phyloP scores from a whole-genome alignment of 441 rosid species.

The Eruca vesicaria region DNA sequence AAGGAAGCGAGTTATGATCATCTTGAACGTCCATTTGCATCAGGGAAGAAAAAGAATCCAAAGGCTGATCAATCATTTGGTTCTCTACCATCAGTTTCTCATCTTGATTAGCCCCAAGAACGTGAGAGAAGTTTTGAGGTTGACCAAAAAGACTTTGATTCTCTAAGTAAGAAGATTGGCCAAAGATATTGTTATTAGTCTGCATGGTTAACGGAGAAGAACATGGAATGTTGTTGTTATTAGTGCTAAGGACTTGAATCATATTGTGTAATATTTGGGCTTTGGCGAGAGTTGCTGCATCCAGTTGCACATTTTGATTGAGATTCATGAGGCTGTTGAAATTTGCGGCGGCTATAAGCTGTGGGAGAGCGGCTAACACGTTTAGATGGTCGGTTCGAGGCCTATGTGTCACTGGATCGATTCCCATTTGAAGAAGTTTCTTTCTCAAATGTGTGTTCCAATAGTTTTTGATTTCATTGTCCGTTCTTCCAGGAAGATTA shows the following conservation, averaged over 20 bases:
- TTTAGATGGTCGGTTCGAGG: constrained; percentile 55
- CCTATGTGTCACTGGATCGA: constrained; percentile 60
- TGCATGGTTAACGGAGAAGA: constrained; percentile 26
- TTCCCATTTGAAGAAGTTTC: constrained; percentile 63
- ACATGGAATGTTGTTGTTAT: constrained; percentile 22
- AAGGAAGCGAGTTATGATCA: constrained; percentile 42
- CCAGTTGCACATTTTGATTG: constrained; percentile 43
- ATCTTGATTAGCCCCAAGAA: constrained; percentile 17
- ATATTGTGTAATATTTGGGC: constrained; percentile 50
- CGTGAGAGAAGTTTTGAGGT: constrained; percentile 33
- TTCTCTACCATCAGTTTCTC: constrained; percentile 18
- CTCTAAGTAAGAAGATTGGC: constrained; percentile 19
- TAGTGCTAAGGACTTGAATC: constrained; percentile 38
- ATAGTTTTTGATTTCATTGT: constrained; percentile 64
- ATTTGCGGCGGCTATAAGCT: constrained; percentile 41
- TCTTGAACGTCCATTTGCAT: constrained; percentile 19
- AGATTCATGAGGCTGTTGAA: constrained; percentile 37
- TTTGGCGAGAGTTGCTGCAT: constrained; percentile 55
- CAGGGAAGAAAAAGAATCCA: constrained; percentile 27
- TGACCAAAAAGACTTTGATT: constrained; percentile 28
- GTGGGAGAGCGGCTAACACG: constrained; percentile 47
- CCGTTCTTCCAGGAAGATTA: constrained; percentile 69
- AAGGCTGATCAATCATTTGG: background rate
- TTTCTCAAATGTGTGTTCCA: constrained; percentile 68
- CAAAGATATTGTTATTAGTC: constrained; percentile 23